These are phyloP conservation scores for Daldinia decipiens DNA, from an alignment of 495 filamentous ascomycete species.

Conservation along the genomic window DNA sequence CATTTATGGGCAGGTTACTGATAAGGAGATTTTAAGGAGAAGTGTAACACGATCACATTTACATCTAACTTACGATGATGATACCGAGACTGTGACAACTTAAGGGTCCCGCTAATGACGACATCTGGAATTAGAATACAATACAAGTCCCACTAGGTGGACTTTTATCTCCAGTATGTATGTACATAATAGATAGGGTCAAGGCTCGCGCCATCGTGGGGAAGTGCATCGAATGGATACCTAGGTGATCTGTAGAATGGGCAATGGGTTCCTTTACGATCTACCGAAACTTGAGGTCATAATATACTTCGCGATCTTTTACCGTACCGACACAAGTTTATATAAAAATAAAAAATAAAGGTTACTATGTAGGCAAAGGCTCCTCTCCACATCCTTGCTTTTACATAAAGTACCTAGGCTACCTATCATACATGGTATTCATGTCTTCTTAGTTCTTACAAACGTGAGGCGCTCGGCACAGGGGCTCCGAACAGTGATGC, in stretches of 20 bases:
- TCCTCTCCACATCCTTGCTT: background rate
- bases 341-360: background rate
- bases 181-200: background rate
- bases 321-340: background rate
- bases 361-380: background rate
- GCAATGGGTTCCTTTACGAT: background rate
- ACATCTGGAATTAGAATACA: background rate
- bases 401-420: background rate
- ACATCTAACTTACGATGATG: background rate
- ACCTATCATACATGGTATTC: background rate
- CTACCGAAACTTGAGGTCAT: too few species aligned
- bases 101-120: background rate
- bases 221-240: background rate
- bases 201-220: slow-evolving; percentile 2
- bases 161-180: background rate
- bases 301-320: background rate
- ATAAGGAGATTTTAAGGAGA: too few species aligned
- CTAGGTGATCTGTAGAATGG: background rate
- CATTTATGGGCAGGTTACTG: too few species aligned
- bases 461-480: slow-evolving; percentile 13
- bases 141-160: background rate
- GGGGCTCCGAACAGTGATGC: slow-evolving; percentile 10
- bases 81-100: background rate
- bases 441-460: background rate
- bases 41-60: too few species aligned